Conservation (phyloP, 1,139 yeast species). For the Diutina ranongensis region DNA sequence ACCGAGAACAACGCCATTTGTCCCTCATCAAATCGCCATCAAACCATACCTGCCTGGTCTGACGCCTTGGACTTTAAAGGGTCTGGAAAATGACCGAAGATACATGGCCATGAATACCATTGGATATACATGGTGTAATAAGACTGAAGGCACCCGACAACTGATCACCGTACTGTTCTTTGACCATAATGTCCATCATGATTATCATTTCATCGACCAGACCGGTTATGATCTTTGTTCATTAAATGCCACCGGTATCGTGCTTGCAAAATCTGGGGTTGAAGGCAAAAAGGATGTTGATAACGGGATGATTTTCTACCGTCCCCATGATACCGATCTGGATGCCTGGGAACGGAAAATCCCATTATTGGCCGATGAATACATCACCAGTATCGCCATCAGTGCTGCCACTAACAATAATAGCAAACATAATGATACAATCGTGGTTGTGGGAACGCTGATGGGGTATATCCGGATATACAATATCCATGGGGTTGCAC, state of each 20-base stretch:
- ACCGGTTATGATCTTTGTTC: constrained; percentile 66
- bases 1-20: constrained; percentile 4
- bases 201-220: constrained; percentile 77
- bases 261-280: constrained; percentile 42
- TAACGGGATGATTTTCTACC: constrained; percentile 26
- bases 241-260: constrained; percentile 51
- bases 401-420: constrained; percentile 10
- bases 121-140: constrained; percentile 78
- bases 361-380: constrained; percentile 24
- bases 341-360: constrained; percentile 34
- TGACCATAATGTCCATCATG: constrained; percentile 68
- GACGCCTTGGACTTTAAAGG: constrained; percentile 62
- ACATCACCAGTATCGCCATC: constrained; percentile 26
- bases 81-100: constrained; percentile 35
- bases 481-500: constrained; percentile 30
- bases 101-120: constrained; percentile 71
- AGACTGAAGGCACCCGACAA: constrained; percentile 26
- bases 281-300: constrained; percentile 10
- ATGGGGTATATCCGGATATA: constrained; percentile 31
- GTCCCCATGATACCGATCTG: constrained; percentile 33
- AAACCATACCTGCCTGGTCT: constrained; percentile 66
- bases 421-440: constrained; percentile 14
- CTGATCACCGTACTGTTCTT: constrained; percentile 80
- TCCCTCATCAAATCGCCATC: constrained; percentile 9
- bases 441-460: constrained; percentile 31